Evolutionary conservation across 2,329 filamentous ascomycete genomes (phyloP).

Genomic region (Pyrenophora teres): DNA sequence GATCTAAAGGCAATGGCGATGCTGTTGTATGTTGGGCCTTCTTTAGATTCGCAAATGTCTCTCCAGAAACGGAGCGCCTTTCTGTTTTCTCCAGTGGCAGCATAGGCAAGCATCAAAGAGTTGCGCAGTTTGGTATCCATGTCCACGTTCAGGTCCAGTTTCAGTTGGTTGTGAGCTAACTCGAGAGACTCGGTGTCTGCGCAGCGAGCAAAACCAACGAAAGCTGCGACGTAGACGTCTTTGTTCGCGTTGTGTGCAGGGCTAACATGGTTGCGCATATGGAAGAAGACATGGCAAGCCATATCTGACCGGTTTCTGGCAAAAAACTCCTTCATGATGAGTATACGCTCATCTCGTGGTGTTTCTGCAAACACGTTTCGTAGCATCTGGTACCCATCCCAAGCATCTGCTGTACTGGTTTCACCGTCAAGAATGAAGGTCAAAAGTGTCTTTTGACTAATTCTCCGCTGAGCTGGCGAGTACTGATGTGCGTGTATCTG

Average conservation of each 20-base stretch:
- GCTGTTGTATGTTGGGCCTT: conserved; percentile 83
- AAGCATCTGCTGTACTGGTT: conserved; percentile 66
- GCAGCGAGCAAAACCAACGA: conserved; percentile 72
- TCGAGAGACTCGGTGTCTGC: conserved; percentile 68
- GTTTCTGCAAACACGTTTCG: conserved; percentile 66
- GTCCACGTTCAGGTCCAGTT: conserved; percentile 83
- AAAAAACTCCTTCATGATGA: conserved; percentile 84
- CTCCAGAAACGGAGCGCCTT: conserved; percentile 80
- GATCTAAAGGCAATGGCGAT: conserved; percentile 80
- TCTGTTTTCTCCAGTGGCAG: conserved; percentile 66
- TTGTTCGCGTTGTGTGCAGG: conserved; percentile 66
- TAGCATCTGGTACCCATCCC: conserved; percentile 65
- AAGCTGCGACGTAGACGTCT: conserved; percentile 77
- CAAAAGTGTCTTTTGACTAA: conserved; percentile 69
- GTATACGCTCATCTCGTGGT: conserved; percentile 66
- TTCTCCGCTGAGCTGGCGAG: conserved; percentile 69
- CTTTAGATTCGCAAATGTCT: conserved; percentile 78
- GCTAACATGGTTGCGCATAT: conserved; percentile 83
- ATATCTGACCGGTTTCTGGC: conserved; percentile 77
- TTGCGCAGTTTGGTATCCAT: conserved; percentile 78
- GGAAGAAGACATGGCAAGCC: conserved; percentile 82
- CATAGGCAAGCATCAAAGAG: conserved; percentile 84
- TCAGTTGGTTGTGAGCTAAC: conserved; percentile 89
- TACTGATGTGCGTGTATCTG: conserved; percentile 74
- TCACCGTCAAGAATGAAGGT: conserved; percentile 70